Conservation (phyloP, 2,329 filamentous ascomycete species). For the Xylariales sp. region DNA sequence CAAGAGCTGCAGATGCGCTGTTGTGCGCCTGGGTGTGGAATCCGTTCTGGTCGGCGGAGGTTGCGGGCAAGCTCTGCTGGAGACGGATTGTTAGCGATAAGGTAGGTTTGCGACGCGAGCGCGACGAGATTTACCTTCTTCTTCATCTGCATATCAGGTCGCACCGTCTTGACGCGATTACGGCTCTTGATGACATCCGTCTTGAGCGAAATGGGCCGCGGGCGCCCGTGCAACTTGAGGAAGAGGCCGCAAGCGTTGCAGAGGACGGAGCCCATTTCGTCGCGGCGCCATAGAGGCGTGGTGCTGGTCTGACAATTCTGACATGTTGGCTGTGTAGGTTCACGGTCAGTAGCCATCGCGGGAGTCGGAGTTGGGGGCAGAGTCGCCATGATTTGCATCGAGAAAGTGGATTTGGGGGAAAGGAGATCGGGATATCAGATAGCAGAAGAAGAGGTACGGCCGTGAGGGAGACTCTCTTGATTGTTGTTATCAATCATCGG, state of each 20-base stretch:
- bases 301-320: constrained; percentile 96
- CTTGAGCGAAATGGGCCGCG: constrained; percentile 93
- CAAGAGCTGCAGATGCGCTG: constrained; percentile 49
- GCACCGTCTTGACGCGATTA: constrained; percentile 89
- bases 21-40: constrained; percentile 51
- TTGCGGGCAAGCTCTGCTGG: constrained; percentile 35
- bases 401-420: background rate
- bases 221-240: constrained; percentile 90
- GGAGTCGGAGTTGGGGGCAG: constrained; percentile 35
- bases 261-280: constrained; percentile 90
- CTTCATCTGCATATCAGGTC: constrained; percentile 72
- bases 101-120: background rate
- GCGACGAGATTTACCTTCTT: constrained; percentile 57
- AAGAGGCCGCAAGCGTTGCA: constrained; percentile 99
- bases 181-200: constrained; percentile 99
- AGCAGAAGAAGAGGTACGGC: background rate
- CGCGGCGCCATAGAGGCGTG: constrained; percentile 93
- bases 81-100: constrained; percentile 7
- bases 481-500: no score
- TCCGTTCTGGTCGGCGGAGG: constrained; percentile 47
- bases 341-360: constrained; percentile 46
- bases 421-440: constrained; percentile 2
- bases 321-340: constrained; percentile 81
- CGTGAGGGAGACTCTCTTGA: no score
- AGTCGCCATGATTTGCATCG: constrained; percentile 20